phyloP scores from a whole-genome alignment of 768 basidiomycete genomes.

The Pholiota molesta region DNA sequence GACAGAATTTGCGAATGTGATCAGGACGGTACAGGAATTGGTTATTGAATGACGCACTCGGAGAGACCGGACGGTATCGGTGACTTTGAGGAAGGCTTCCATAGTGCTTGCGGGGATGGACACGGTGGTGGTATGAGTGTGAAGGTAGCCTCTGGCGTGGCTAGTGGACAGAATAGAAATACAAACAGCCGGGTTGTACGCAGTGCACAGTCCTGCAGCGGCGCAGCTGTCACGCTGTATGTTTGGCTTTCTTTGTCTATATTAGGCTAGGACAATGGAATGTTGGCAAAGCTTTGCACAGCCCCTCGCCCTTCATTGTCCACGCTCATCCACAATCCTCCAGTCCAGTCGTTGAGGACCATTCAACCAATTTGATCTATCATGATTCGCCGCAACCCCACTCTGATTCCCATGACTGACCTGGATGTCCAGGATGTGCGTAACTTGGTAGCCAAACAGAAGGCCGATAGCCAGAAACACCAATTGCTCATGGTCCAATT shows the following conservation, averaged over 20 bases:
- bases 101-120: constrained; percentile 39
- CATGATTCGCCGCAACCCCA: constrained; percentile 81
- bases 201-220: constrained; percentile 23
- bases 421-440: constrained; percentile 80
- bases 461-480: constrained; percentile 40
- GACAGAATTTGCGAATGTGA: constrained; percentile 4
- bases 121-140: constrained; percentile 16
- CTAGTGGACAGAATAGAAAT: constrained; percentile 19
- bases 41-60: constrained; percentile 49
- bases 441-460: constrained; percentile 56
- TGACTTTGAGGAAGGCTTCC: constrained; percentile 68
- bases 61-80: constrained; percentile 70
- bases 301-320: constrained; percentile 20
- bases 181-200: constrained; percentile 19
- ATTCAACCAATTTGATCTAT: neutral
- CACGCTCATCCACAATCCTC: constrained; percentile 3
- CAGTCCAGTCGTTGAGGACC: neutral
- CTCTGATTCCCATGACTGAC: constrained; percentile 76
- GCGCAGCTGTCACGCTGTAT: constrained; percentile 14
- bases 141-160: constrained; percentile 18
- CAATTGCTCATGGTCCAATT: constrained; percentile 46
- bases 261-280: constrained; percentile 13
- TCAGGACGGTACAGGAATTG: neutral
- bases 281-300: constrained; percentile 9
- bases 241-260: constrained; percentile 21